These are phyloP conservation scores for Wallacemonas sp. DNA, from an alignment of 208 protist genomes.

Conservation along the genomic window DNA sequence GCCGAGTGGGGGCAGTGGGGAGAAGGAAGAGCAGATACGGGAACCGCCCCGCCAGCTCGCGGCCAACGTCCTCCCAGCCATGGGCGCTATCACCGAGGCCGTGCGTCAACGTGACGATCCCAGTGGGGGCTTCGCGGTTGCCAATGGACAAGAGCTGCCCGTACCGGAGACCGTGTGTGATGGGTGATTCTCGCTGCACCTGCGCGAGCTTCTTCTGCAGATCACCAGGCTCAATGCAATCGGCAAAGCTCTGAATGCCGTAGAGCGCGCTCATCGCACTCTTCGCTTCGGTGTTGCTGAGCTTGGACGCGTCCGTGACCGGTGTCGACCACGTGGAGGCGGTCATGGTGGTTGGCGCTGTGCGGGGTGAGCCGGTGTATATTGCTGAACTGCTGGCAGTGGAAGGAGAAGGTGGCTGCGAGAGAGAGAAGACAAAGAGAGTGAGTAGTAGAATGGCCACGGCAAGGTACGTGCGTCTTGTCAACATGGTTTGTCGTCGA, in stretches of 20 bases:
- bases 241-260: constrained; percentile 53
- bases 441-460: neutral
- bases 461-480: too few relatives aligned
- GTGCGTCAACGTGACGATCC: constrained; percentile 89
- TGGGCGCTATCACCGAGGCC: constrained; percentile 86
- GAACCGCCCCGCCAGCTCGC: constrained; percentile 53
- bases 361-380: neutral
- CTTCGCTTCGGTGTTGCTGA: constrained; percentile 66
- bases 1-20: constrained; percentile 75
- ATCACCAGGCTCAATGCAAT: constrained; percentile 70
- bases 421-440: neutral
- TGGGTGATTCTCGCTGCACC: constrained; percentile 35
- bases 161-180: constrained; percentile 62
- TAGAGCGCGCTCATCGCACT: constrained; percentile 66
- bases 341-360: neutral
- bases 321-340: neutral
- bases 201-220: constrained; percentile 56
- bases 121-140: constrained; percentile 63
- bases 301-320: neutral
- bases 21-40: constrained; percentile 91
- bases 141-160: constrained; percentile 66
- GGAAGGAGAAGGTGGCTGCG: too few relatives aligned
- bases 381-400: too few relatives aligned
- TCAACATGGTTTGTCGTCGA: too few relatives aligned
- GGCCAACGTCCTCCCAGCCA: constrained; percentile 85